Evolutionary conservation across 305 asterid genomes (phyloP).

Genomic region (Fraxinus albicans): DNA sequence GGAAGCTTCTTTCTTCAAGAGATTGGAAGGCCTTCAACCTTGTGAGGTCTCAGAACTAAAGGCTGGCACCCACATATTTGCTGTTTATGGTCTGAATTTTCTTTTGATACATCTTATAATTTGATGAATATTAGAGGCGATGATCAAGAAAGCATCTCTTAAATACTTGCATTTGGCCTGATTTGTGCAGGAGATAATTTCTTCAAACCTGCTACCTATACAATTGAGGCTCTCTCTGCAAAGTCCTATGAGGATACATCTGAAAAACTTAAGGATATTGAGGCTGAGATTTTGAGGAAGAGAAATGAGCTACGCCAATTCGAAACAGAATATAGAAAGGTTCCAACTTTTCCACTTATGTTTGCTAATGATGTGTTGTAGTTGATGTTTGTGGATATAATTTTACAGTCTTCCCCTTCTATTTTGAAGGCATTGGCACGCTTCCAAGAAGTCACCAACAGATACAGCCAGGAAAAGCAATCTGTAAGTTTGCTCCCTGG

Average conservation of each 20-base stretch:
- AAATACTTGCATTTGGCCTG: slow-evolving; percentile 16
- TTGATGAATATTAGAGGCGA: too few species aligned
- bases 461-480: slow-evolving; percentile 87
- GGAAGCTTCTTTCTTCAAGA: slow-evolving; percentile 94
- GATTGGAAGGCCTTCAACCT: slow-evolving; percentile 96
- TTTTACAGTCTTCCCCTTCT: background rate
- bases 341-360: slow-evolving; percentile 18
- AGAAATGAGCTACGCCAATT: slow-evolving; percentile 91
- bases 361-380: too few species aligned
- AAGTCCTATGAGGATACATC: slow-evolving; percentile 88
- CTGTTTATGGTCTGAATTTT: slow-evolving; percentile 84
- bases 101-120: slow-evolving; percentile 12
- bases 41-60: slow-evolving; percentile 95
- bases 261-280: slow-evolving; percentile 73
- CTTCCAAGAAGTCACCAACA: slow-evolving; percentile 87
- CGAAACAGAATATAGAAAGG: slow-evolving; percentile 98
- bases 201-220: slow-evolving; percentile 83
- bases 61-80: slow-evolving; percentile 97
- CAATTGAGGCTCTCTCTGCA: slow-evolving; percentile 91
- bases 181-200: slow-evolving; percentile 88
- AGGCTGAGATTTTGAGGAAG: slow-evolving; percentile 87
- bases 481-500: slow-evolving; percentile 59
- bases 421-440: slow-evolving; percentile 81
- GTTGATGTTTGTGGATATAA: too few species aligned
- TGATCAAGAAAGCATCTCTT: background rate